Percentiles rank a stretch among this genome's conserved stretches.
Evolutionary conservation across 495 filamentous ascomycete genomes (phyloP).

Genomic region (Penicillium flavigenum): DNA sequence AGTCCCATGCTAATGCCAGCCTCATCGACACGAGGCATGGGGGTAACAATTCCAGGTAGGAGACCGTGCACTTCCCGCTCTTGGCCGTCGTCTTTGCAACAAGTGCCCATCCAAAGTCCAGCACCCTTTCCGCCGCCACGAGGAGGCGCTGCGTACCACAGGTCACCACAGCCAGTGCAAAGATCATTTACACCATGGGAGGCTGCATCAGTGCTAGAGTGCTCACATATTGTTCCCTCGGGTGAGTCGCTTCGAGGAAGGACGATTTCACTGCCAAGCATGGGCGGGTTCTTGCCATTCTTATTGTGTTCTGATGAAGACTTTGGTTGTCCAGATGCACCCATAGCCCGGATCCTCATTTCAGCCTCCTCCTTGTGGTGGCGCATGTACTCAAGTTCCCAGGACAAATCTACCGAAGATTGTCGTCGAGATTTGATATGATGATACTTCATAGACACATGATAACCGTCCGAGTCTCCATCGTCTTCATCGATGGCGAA

Average conservation of each 20-base stretch:
- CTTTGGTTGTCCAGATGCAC: constrained; percentile 19
- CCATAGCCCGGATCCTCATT: constrained; percentile 35
- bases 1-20: constrained; percentile 6
- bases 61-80: constrained; percentile 10
- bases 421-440: constrained; percentile 38
- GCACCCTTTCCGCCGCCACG: constrained; percentile 34
- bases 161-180: constrained; percentile 32
- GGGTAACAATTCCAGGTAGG: constrained; percentile 29
- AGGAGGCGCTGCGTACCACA: constrained; percentile 41
- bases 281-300: constrained; percentile 65
- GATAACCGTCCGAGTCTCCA: constrained; percentile 42
- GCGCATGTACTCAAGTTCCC: constrained; percentile 52
- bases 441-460: constrained; percentile 36
- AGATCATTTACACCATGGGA: constrained; percentile 5
- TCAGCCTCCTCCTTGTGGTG: constrained; percentile 49
- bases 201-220: constrained; percentile 34
- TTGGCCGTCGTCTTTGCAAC: constrained; percentile 26
- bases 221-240: constrained; percentile 74
- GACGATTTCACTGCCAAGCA: constrained; percentile 74
- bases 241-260: constrained; percentile 79
- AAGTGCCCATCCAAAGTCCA: constrained; percentile 69
- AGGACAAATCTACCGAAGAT: constrained; percentile 51
- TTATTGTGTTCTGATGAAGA: constrained; percentile 46
- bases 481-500: constrained; percentile 56
- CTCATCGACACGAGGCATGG: constrained; percentile 22